phyloP scores from a whole-genome alignment of 2,329 filamentous ascomycete species.

The Knufia petricola region DNA sequence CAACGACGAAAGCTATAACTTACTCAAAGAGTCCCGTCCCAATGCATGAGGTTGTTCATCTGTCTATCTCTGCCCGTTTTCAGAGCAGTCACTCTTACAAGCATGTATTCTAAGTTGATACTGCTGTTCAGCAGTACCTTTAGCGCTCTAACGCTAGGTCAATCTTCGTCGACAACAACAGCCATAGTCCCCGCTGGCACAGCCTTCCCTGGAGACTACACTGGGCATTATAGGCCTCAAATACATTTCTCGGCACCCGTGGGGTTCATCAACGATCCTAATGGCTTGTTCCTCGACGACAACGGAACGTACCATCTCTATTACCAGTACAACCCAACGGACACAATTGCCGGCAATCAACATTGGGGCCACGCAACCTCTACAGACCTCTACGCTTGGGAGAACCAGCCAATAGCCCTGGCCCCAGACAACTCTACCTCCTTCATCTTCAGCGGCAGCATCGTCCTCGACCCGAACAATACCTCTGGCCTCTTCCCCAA shows the following conservation, averaged over 20 bases:
- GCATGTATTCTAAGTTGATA: background rate
- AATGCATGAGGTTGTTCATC: background rate
- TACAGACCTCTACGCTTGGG: conserved; percentile 54
- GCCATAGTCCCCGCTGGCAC: background rate
- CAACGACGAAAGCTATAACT: no score
- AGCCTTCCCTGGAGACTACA: background rate
- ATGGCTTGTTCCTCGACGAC: conserved; percentile 51
- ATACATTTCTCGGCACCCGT: conserved; percentile 27
- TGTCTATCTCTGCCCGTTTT: background rate
- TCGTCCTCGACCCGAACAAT: conserved; percentile 53
- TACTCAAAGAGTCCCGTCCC: background rate
- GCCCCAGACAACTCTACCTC: conserved; percentile 38
- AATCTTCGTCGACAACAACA: conserved; percentile 1
- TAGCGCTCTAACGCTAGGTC: background rate
- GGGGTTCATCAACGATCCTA: conserved; percentile 48
- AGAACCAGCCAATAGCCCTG: conserved; percentile 54
- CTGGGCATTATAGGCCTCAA: conserved; percentile 22
- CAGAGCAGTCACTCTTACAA: background rate
- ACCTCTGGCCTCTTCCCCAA: conserved; percentile 56
- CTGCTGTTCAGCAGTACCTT: conserved; percentile 4
- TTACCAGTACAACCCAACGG: conserved; percentile 52
- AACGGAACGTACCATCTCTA: conserved; percentile 54
- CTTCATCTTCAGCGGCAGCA: conserved; percentile 46
- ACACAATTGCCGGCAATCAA: conserved; percentile 45
- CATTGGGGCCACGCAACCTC: conserved; percentile 61